Evolutionary conservation across 2,329 filamentous ascomycete species (phyloP).

Genomic region (Botryosphaeria agaves): DNA sequence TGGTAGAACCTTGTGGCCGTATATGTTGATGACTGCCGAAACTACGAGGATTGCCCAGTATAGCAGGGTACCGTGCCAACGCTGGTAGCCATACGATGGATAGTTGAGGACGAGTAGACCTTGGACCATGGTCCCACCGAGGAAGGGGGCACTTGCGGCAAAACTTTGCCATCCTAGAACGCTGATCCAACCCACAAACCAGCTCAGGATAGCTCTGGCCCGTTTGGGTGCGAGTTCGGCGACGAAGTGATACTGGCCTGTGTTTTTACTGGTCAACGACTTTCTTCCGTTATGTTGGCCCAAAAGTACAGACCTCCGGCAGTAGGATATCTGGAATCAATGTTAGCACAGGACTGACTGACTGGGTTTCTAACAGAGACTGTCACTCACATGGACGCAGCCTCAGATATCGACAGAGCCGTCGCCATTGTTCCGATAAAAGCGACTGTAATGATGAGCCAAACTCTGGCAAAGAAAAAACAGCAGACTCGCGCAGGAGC

Average conservation of each 20-base stretch:
- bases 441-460: no score
- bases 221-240: conserved; percentile 17
- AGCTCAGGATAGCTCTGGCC: conserved; percentile 18
- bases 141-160: conserved; percentile 5
- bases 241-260: conserved; percentile 19
- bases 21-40: conserved; percentile 8
- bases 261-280: no score
- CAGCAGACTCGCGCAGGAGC: conserved; percentile 15
- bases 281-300: no score
- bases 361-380: no score
- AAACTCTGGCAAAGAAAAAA: conserved; percentile 10
- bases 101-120: conserved; percentile 6
- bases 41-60: conserved; percentile 6
- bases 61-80: conserved; percentile 11
- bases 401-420: conserved; percentile 13
- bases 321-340: no score
- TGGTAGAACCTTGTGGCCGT: conserved; percentile 9
- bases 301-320: no score
- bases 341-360: no score
- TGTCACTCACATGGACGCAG: conserved; percentile 17
- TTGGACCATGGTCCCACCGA: conserved; percentile 6
- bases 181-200: conserved; percentile 9
- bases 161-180: conserved; percentile 7
- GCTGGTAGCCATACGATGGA: conserved; percentile 2
- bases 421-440: conserved; percentile 11